These are phyloP conservation scores for Sophora flavescens DNA, from an alignment of 306 rosid species.

Conservation along the genomic window DNA sequence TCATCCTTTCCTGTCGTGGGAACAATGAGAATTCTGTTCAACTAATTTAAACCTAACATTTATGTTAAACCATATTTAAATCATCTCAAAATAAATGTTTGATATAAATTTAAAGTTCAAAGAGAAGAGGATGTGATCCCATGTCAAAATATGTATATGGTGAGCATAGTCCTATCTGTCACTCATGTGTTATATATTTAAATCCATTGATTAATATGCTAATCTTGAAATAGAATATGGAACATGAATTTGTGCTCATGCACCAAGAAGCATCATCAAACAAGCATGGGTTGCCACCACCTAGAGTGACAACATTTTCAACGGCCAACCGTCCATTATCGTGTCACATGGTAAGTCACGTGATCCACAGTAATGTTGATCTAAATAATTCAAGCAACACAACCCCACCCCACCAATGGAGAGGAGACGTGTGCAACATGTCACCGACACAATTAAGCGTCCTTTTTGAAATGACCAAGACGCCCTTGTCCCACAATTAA, in stretches of 20 bases:
- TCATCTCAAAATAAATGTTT: too few species aligned
- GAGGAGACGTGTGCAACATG: neutral
- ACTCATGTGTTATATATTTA: too few species aligned
- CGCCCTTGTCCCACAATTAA: neutral
- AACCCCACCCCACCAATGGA: constrained; percentile 44
- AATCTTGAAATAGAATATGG: neutral
- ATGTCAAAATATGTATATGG: too few species aligned
- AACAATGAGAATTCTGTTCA: too few species aligned
- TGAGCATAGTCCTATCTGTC: too few species aligned
- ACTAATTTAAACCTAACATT: too few species aligned
- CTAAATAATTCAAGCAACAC: neutral
- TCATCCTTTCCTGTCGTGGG: too few species aligned
- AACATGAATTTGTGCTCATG: neutral
- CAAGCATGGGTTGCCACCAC: constrained; percentile 18
- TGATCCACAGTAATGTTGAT: constrained; percentile 37
- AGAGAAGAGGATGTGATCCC: too few species aligned
- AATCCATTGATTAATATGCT: too few species aligned
- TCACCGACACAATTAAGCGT: constrained; percentile 30
- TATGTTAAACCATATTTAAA: too few species aligned
- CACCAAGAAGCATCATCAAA: neutral
- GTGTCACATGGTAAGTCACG: constrained; percentile 43
- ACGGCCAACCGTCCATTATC: neutral
- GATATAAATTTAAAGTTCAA: too few species aligned
- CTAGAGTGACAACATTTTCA: neutral
- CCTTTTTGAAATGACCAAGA: neutral